Conservation (phyloP, 78 protist genomes). For the Mastigamoeba balamuthi region DNA sequence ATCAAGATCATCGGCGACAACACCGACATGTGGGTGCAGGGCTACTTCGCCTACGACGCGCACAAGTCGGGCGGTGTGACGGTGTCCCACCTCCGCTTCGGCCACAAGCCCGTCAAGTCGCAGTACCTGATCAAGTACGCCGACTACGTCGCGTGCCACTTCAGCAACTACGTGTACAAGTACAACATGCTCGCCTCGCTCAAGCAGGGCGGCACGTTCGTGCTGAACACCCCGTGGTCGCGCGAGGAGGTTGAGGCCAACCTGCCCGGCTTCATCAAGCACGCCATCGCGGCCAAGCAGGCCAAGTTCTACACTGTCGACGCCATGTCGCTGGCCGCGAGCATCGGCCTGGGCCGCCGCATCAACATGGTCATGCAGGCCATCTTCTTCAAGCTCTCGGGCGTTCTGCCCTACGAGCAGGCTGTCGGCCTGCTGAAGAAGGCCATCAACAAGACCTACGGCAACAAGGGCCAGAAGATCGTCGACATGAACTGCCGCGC, state of each 20-base stretch:
- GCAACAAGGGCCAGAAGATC: conserved; percentile 41
- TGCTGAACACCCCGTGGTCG: conserved; percentile 27
- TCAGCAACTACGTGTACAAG: conserved; percentile 20
- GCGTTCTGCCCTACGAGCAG: conserved; percentile 45
- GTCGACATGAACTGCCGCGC: conserved; percentile 43
- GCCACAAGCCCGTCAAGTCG: conserved; percentile 35
- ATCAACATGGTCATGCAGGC: conserved; percentile 70
- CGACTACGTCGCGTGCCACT: conserved; percentile 66
- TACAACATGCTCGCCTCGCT: conserved; percentile 20
- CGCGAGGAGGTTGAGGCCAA: conserved; percentile 18
- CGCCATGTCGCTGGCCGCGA: conserved; percentile 36
- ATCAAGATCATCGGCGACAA: conserved; percentile 47
- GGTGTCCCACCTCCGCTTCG: conserved; percentile 64
- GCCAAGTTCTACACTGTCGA: conserved; percentile 43
- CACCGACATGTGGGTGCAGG: conserved; percentile 34
- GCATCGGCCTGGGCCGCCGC: conserved; percentile 10
- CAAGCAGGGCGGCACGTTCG: conserved; percentile 23
- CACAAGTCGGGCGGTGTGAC: conserved; percentile 60
- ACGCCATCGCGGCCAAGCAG: conserved; percentile 23
- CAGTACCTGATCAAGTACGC: conserved; percentile 43
- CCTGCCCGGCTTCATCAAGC: conserved; percentile 21
- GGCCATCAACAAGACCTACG: conserved; percentile 20
- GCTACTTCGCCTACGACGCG: conserved; percentile 64
- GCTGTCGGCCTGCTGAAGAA: conserved; percentile 48
- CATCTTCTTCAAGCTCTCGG: conserved; percentile 52